A percentile compares a stretch with the other conserved stretches of the same genome.
Conservation (phyloP, 2,329 filamentous ascomycete genomes). For the Alternaria dauci region DNA sequence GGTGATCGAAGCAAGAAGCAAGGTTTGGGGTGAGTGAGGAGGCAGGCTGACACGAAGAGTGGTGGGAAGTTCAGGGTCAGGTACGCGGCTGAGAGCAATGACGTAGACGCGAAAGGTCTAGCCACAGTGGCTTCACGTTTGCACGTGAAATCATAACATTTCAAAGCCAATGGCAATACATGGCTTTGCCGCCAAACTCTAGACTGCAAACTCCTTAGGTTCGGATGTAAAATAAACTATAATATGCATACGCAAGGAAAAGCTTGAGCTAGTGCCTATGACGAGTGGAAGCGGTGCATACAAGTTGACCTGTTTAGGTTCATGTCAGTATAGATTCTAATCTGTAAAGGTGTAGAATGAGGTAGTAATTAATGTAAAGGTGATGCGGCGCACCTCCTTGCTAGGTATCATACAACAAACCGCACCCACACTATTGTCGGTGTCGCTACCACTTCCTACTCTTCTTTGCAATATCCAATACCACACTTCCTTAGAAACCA, state of each 20-base stretch:
- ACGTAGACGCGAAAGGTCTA: slow-evolving; percentile 25
- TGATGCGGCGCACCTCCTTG: slow-evolving; percentile 10
- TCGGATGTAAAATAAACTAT: not conserved
- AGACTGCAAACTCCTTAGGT: not conserved
- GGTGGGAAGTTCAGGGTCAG: slow-evolving; percentile 2
- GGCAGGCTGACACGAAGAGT: slow-evolving; percentile 2
- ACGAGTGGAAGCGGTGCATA: not conserved
- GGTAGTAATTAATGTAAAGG: slow-evolving; percentile 10
- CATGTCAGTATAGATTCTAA: not conserved
- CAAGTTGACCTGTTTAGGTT: not conserved
- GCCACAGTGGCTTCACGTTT: slow-evolving; percentile 27
- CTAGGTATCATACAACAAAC: slow-evolving; percentile 20
- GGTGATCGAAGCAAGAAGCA: not conserved
- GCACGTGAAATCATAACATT: slow-evolving; percentile 11
- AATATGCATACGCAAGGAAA: not conserved
- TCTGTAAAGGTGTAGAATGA: not conserved
- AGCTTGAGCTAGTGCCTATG: not conserved
- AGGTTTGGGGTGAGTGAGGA: not conserved
- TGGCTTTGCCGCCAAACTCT: not conserved
- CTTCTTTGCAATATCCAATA: slow-evolving; percentile 8
- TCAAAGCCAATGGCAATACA: not conserved
- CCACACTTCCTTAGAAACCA: not conserved
- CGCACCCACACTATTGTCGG: not conserved
- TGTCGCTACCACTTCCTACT: not conserved
- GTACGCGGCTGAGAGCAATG: slow-evolving; percentile 21